Evolutionary conservation across 78 protist genomes (phyloP).

Genomic region (Dictyostelium purpureum): DNA sequence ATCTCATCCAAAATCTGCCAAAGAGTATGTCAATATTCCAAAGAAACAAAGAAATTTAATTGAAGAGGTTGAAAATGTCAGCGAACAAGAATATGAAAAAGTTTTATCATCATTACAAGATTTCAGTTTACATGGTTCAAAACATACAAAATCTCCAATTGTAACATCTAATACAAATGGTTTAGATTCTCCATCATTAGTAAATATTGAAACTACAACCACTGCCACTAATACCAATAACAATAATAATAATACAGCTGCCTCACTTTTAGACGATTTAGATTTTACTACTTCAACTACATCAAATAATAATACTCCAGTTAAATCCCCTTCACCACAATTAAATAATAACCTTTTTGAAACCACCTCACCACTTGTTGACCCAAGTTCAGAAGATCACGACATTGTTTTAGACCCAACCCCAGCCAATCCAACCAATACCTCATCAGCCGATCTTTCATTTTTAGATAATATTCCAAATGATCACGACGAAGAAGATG

Average conservation of each 20-base stretch:
- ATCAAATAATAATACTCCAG: not conserved
- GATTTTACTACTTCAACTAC: not conserved
- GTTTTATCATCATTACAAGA: not conserved
- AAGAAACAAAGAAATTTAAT: conserved; percentile 2
- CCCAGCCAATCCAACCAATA: conserved; percentile 5
- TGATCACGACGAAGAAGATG: conserved; percentile 30
- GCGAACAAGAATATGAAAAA: not conserved
- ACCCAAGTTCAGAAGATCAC: not conserved
- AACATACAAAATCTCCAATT: not conserved
- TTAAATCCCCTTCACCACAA: not conserved
- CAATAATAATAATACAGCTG: not conserved
- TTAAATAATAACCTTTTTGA: not conserved
- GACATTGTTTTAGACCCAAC: conserved; percentile 3
- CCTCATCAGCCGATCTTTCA: not conserved
- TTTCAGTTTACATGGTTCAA: not conserved
- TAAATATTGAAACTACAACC: no score
- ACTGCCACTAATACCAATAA: not conserved
- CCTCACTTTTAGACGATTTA: not conserved
- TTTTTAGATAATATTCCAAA: conserved; percentile 15
- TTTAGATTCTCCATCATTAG: not conserved
- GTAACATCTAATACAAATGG: not conserved
- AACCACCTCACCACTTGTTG: not conserved
- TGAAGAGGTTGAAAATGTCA: not conserved
- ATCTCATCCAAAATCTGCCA: not conserved
- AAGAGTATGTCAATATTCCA: not conserved